Evolutionary conservation across 495 filamentous ascomycete genomes (phyloP), one percentile per base, ranked within the genome.

Genomic region (Clohesyomyces aquaticus): DNA sequence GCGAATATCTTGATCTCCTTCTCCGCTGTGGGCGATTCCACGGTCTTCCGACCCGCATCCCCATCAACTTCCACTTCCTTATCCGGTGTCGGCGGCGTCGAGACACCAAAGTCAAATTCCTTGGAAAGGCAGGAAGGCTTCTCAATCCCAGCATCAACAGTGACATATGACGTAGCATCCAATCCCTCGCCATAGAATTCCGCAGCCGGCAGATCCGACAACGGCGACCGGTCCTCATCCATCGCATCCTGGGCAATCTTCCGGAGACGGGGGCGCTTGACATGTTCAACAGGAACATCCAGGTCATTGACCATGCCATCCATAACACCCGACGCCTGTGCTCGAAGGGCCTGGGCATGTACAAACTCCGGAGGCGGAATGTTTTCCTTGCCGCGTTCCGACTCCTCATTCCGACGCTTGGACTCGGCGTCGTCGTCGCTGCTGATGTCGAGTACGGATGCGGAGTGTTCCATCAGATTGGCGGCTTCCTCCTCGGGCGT

Each of bases 381-480:
- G 69, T 98, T 98, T 79, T 98, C 94, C 79, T 97, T 97, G 43
- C 89, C 91, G 23, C 86, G 81, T 60, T 85, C 83, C 16, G 79
- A 74, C 42, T 75, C 78, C 59, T 83, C 82, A 38, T 79, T 83
- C 69, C 85, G 50, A 22, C 81, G 65, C 69, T 74, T 42, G 45
- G 61, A 68, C 16, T 69, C 67, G 23, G 27, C 38, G 32, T 73
- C 69, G 46, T 73, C 72, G 38, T 87, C 87, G 47, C 80, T 85
- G 74, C 70, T 73, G 60, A 98, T 92, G 71, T 98, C 93, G 0
- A 98, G 83, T 0, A 87, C 87, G 69, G 86, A 84, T 21, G 94
- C 91, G 28, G 87, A 89, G 76, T 97, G 93, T 71, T 96, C 88
- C 80, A 98, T 89, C 2, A 96, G 77, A 71, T 95, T 97, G 55